A percentile compares a stretch with the other conserved stretches of the same genome.
Conservation (phyloP, 2,329 filamentous ascomycete species). For the Colletotrichum melonis region DNA sequence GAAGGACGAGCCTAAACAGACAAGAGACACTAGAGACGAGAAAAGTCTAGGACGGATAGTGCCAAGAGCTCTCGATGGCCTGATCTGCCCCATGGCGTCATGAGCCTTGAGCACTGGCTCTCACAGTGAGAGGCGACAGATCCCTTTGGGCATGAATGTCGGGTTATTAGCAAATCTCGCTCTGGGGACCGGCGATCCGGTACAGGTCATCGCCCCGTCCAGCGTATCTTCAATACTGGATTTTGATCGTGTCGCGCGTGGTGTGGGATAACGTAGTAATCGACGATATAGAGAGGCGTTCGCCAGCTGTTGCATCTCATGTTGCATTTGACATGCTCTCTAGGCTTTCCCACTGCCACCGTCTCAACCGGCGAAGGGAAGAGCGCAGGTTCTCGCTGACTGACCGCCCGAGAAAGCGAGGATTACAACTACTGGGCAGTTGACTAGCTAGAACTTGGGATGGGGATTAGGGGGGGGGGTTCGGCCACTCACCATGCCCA, state of each 20-base stretch:
- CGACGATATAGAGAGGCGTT: neutral
- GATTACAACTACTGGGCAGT: neutral
- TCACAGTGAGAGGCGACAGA: neutral
- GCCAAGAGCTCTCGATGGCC: neutral
- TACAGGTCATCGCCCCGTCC: neutral
- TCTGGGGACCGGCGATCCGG: constrained; percentile 1
- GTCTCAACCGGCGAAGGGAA: neutral
- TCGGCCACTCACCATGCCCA: constrained; percentile 3
- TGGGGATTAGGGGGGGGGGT: too few relatives aligned
- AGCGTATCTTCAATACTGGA: neutral
- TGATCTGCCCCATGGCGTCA: neutral
- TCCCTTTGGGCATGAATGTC: neutral
- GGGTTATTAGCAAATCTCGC: neutral
- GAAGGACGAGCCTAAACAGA: neutral
- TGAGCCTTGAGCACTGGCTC: neutral
- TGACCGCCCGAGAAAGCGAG: neutral
- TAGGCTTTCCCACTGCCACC: neutral
- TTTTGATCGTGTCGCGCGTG: neutral
- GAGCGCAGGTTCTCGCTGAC: neutral
- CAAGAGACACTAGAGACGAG: neutral
- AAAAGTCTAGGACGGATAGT: neutral
- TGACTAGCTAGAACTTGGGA: too few relatives aligned
- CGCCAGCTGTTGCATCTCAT: neutral
- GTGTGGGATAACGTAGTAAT: neutral
- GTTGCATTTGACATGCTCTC: neutral